phyloP scores from a whole-genome alignment of 2,329 filamentous ascomycete genomes.

The Epichloe sibirici region DNA sequence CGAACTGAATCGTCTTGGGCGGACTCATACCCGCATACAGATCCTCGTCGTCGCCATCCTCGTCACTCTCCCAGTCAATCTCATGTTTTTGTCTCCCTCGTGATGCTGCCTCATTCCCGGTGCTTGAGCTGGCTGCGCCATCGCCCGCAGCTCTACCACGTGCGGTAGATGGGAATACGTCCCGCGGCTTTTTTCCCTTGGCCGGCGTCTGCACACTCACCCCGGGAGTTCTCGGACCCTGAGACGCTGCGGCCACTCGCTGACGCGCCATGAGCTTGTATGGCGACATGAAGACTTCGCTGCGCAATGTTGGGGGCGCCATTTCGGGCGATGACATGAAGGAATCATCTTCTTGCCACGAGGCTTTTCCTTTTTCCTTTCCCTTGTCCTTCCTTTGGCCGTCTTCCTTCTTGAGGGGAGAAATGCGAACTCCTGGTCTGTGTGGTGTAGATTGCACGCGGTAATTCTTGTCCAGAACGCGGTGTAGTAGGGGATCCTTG shows the following conservation, averaged over 20 bases:
- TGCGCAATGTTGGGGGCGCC: constrained; percentile 68
- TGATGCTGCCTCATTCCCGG: constrained; percentile 3
- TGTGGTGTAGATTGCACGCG: constrained; percentile 86
- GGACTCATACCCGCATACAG: constrained; percentile 67
- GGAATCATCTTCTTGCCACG: constrained; percentile 38
- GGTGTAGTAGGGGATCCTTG: constrained; percentile 74
- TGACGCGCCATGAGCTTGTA: constrained; percentile 34
- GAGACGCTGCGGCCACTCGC: constrained; percentile 29
- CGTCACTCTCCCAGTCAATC: constrained; percentile 65
- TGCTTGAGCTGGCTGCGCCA: neutral
- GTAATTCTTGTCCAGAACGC: constrained; percentile 91
- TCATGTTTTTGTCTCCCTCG: constrained; percentile 33
- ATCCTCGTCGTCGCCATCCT: constrained; percentile 51
- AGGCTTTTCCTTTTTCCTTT: constrained; percentile 19
- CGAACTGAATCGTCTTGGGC: constrained; percentile 86
- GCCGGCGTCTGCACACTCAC: constrained; percentile 73
- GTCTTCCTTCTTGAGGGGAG: constrained; percentile 27
- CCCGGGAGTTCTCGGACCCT: constrained; percentile 59
- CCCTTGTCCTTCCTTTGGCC: constrained; percentile 10
- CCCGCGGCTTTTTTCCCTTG: constrained; percentile 35
- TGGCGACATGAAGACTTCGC: constrained; percentile 76
- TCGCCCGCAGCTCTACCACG: neutral
- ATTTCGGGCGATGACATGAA: constrained; percentile 66
- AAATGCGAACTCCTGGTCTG: constrained; percentile 34
- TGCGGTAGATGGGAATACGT: constrained; percentile 29